phyloP scores from a whole-genome alignment of 2,329 filamentous ascomycete species.

The Penicillium nordicum region DNA sequence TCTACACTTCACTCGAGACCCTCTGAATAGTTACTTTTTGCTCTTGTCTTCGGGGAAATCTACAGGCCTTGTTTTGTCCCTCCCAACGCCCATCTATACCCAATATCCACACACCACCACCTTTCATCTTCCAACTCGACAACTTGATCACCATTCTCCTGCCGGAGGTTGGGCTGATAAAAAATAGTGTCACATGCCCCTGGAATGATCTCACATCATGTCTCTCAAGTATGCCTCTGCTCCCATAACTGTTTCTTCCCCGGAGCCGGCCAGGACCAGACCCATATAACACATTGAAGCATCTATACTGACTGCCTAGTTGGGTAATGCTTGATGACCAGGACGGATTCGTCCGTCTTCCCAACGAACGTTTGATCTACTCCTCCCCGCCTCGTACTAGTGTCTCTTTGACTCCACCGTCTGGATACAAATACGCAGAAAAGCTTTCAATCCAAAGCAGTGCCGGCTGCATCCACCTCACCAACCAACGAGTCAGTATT shows the following conservation, averaged over 20 bases:
- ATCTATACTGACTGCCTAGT: conserved; percentile 41
- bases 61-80: not conserved
- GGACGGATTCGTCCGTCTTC: conserved; percentile 75
- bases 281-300: not conserved
- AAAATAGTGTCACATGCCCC: not conserved
- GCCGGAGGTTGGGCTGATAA: not conserved
- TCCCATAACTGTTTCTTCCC: not conserved
- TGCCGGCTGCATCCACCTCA: conserved; percentile 73
- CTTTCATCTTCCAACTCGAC: not conserved
- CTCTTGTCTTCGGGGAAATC: not conserved
- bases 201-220: conserved; percentile 11
- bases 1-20: not conserved
- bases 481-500: conserved; percentile 71
- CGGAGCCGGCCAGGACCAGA: not conserved
- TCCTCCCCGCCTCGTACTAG: conserved; percentile 75
- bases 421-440: conserved; percentile 60
- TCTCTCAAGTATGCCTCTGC: conserved; percentile 40
- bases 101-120: not conserved
- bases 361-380: conserved; percentile 77
- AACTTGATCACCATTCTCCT: not conserved
- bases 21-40: not conserved
- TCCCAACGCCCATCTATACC: no score
- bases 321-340: conserved; percentile 88
- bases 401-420: conserved; percentile 69
- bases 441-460: conserved; percentile 69